Evolutionary conservation across 2,329 filamentous ascomycete genomes (phyloP).

Genomic region (Hypoxylon sp.): DNA sequence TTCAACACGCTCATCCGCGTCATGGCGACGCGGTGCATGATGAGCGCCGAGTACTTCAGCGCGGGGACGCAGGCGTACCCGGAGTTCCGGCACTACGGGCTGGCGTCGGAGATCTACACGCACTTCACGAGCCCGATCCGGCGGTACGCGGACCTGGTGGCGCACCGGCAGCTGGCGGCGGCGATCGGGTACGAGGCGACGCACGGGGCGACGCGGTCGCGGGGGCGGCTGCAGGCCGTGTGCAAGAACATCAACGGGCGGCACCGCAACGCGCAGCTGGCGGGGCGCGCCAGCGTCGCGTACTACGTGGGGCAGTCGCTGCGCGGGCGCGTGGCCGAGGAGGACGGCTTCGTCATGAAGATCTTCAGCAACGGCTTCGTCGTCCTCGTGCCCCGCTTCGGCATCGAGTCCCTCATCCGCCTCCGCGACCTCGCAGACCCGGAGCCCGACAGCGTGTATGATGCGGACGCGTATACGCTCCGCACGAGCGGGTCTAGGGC

Average conservation of each 20-base stretch:
- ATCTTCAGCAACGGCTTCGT: constrained; percentile 98
- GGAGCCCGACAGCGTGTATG: constrained; percentile 82
- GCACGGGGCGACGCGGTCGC: constrained; percentile 81
- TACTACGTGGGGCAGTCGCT: constrained; percentile 98
- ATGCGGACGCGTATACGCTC: constrained; percentile 85
- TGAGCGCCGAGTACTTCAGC: constrained; percentile 98
- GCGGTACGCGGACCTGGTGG: constrained; percentile 95
- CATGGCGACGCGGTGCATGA: constrained; percentile 98
- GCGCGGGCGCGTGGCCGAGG: constrained; percentile 76
- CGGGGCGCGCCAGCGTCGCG: constrained; percentile 90
- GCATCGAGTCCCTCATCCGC: constrained; percentile 90
- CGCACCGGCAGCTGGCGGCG: constrained; percentile 91
- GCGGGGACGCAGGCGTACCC: constrained; percentile 91
- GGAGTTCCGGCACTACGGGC: constrained; percentile 96
- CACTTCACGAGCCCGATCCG: constrained; percentile 98
- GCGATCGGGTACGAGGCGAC: constrained; percentile 92
- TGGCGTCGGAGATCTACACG: constrained; percentile 96
- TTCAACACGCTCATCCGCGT: constrained; percentile 99
- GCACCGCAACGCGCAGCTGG: constrained; percentile 96
- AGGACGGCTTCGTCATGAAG: constrained; percentile 96
- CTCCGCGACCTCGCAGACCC: constrained; percentile 81
- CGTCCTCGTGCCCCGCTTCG: constrained; percentile 93
- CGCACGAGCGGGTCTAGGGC: constrained; percentile 63
- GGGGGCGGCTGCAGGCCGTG: constrained; percentile 86
- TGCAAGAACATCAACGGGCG: constrained; percentile 99